Evolutionary conservation across 2,329 filamentous ascomycete genomes (phyloP).

Genomic region (Didymosphaeria variabile): DNA sequence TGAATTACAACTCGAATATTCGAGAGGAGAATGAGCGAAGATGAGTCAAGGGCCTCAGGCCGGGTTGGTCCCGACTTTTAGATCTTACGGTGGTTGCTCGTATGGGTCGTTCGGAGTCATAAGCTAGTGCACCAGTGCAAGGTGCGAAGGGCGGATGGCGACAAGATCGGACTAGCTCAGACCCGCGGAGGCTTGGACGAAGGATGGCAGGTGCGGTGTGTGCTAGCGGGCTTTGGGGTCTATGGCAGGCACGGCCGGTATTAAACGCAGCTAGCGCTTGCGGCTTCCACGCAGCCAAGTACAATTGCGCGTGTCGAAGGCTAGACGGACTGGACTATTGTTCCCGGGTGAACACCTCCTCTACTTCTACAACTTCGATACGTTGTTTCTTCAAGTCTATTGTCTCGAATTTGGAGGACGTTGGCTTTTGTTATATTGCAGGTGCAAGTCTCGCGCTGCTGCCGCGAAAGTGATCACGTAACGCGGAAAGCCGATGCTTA

Average conservation of each 20-base stretch:
- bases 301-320: background rate
- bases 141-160: slow-evolving; percentile 7
- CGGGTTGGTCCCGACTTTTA: slow-evolving; percentile 34
- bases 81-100: slow-evolving; percentile 13
- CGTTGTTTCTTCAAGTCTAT: too few relatives aligned
- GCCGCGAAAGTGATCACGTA: background rate
- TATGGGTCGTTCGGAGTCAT: slow-evolving; percentile 10
- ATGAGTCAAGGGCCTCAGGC: slow-evolving; percentile 44
- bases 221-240: background rate
- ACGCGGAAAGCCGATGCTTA: background rate
- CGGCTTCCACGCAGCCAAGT: background rate
- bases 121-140: slow-evolving; percentile 3
- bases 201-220: slow-evolving; percentile 6
- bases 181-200: background rate
- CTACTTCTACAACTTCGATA: too few relatives aligned
- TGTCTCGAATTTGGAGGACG: too few relatives aligned
- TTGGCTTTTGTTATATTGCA: too few relatives aligned
- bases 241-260: background rate
- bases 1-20: slow-evolving; percentile 28
- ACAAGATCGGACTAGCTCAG: background rate
- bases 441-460: background rate
- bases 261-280: background rate
- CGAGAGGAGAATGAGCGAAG: slow-evolving; percentile 38
- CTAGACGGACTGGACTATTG: background rate
- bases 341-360: too few relatives aligned